Evolutionary conservation across 2,329 filamentous ascomycete species (phyloP).

Genomic region (Raffaelea ambrosiae): DNA sequence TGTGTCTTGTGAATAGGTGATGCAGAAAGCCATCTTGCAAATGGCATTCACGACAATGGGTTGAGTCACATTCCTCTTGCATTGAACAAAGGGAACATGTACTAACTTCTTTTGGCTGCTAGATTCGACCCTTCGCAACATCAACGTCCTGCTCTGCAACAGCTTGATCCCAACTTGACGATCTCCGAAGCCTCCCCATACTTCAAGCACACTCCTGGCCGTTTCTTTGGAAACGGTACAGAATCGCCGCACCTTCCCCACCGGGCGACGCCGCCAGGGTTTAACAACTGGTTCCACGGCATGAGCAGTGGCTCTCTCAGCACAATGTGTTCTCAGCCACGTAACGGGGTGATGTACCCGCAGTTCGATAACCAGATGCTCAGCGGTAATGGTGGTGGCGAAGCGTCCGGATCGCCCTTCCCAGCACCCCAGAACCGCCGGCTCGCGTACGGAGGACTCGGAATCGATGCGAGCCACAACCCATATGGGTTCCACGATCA

Average conservation of each 20-base stretch:
- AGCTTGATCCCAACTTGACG: conserved; percentile 11
- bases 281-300: conserved; percentile 1
- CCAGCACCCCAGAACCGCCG: conserved; percentile 17
- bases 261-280: conserved; percentile 3
- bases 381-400: conserved; percentile 10
- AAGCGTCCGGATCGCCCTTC: conserved; percentile 16
- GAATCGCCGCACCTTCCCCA: conserved; percentile 7
- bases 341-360: conserved; percentile 13
- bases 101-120: background rate
- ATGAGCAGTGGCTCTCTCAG: conserved; percentile 4
- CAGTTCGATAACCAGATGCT: conserved; percentile 17
- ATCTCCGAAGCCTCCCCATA: conserved; percentile 2
- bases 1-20: background rate
- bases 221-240: conserved; percentile 5
- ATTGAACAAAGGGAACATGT: background rate
- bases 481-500: conserved; percentile 10
- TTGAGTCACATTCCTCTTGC: conserved; percentile 1
- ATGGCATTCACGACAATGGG: conserved; percentile 8
- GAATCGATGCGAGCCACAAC: conserved; percentile 6
- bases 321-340: conserved; percentile 7
- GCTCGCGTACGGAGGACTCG: conserved; percentile 13
- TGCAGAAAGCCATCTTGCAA: background rate
- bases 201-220: conserved; percentile 5
- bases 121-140: conserved; percentile 8
- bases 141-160: conserved; percentile 10